A percentile compares a stretch with the other conserved stretches of the same genome.
These are phyloP conservation scores for Talaromyces sp. DNA, from an alignment of 2,329 filamentous ascomycete genomes.

Conservation along the genomic window DNA sequence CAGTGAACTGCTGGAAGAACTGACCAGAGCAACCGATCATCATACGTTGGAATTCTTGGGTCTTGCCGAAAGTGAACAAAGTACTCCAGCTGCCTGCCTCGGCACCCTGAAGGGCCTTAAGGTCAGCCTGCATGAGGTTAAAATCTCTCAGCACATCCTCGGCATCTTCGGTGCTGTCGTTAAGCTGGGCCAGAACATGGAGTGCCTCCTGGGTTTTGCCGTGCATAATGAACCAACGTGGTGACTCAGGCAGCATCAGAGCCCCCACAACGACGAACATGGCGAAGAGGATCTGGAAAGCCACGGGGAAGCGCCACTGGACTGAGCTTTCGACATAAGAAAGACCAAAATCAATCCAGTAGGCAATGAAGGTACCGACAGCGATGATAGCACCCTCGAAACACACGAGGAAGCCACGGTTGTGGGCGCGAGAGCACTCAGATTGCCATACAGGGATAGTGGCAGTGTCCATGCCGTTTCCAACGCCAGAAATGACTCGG, in stretches of 20 bases:
- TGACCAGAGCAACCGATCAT: slow-evolving; percentile 42
- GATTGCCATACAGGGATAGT: slow-evolving; percentile 44
- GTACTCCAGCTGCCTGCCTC: slow-evolving; percentile 59
- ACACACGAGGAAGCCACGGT: slow-evolving; percentile 37
- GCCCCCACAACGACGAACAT: slow-evolving; percentile 2
- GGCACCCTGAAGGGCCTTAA: slow-evolving; percentile 64
- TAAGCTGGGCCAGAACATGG: slow-evolving; percentile 53
- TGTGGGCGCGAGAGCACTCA: slow-evolving; percentile 35
- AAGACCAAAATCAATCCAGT: slow-evolving; percentile 39
- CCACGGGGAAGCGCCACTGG: slow-evolving; percentile 49
- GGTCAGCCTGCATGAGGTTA: slow-evolving; percentile 15
- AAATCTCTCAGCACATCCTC: slow-evolving; percentile 14
- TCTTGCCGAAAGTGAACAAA: slow-evolving; percentile 30
- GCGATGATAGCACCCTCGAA: slow-evolving; percentile 37
- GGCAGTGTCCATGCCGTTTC: slow-evolving; percentile 39
- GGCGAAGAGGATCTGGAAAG: slow-evolving; percentile 40
- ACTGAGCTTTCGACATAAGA: slow-evolving; percentile 33
- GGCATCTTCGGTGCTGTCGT: slow-evolving; percentile 47
- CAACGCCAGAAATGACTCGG: slow-evolving; percentile 29
- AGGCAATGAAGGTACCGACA: slow-evolving; percentile 34
- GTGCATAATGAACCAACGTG: slow-evolving; percentile 35
- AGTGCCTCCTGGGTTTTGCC: slow-evolving; percentile 49
- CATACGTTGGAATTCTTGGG: slow-evolving; percentile 43
- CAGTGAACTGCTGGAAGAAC: slow-evolving; percentile 51
- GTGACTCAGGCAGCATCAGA: slow-evolving; percentile 12